Evolutionary conservation across 1,139 yeast species (phyloP).

Genomic region (Kodamaea arcana): DNA sequence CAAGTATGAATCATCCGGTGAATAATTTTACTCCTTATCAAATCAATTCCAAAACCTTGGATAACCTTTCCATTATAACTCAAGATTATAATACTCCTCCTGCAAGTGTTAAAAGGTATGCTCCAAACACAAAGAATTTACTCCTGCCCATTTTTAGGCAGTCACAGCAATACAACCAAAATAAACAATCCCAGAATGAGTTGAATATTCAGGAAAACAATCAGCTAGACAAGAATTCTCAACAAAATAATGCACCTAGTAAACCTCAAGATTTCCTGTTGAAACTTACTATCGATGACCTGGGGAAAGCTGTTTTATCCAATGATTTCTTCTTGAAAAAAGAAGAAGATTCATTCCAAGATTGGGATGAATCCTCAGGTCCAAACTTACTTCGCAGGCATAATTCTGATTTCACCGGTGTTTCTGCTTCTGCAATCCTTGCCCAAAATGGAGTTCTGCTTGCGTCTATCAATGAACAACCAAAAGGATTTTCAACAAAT

Average conservation of each 20-base stretch:
- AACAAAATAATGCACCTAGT: too few species aligned
- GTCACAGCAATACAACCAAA: too few species aligned
- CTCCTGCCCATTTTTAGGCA: conserved; percentile 24
- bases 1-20: background rate
- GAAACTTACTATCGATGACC: conserved; percentile 38
- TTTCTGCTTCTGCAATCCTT: conserved; percentile 12
- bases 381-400: conserved; percentile 24
- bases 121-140: conserved; percentile 15
- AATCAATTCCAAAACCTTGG: conserved; percentile 34
- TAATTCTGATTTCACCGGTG: conserved; percentile 28
- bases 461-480: conserved; percentile 17
- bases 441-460: conserved; percentile 5
- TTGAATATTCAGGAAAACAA: too few species aligned
- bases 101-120: conserved; percentile 13
- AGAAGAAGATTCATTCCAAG: background rate
- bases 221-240: too few species aligned
- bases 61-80: conserved; percentile 32
- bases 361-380: conserved; percentile 1
- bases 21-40: conserved; percentile 18
- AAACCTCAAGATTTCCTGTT: conserved; percentile 26
- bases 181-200: too few species aligned
- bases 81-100: conserved; percentile 19
- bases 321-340: conserved; percentile 16
- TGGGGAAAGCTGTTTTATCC: conserved; percentile 44
- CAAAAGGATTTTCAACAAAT: conserved; percentile 5